A percentile compares a stretch with the other conserved stretches of the same genome.
phyloP scores from a whole-genome alignment of 495 filamentous ascomycete genomes.

The Pseudoneurospora amorphoporcata region DNA sequence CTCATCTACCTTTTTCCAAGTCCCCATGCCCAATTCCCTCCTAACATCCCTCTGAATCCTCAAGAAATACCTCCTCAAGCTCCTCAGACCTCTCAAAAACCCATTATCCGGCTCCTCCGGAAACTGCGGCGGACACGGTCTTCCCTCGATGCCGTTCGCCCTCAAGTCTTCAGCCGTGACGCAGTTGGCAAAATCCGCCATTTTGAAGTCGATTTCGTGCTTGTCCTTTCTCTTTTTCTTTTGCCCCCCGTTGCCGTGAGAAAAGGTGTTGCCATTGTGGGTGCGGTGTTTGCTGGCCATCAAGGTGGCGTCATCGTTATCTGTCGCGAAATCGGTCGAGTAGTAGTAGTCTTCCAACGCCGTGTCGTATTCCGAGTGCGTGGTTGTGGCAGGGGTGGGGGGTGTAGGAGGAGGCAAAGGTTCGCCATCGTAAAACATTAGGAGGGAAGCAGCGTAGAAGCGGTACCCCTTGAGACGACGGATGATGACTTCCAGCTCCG shows the following conservation, averaged over 20 bases:
- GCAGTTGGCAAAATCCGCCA: slow-evolving; percentile 97
- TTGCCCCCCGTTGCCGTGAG: slow-evolving; percentile 2
- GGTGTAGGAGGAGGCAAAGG: slow-evolving; percentile 13
- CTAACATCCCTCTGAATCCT: slow-evolving; percentile 74
- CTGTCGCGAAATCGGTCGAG: slow-evolving; percentile 38
- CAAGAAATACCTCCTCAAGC: slow-evolving; percentile 74
- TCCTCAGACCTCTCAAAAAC: slow-evolving; percentile 77
- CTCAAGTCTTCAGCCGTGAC: slow-evolving; percentile 73
- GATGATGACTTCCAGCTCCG: slow-evolving; percentile 73
- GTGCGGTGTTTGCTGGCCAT: neutral
- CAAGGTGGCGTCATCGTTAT: slow-evolving; percentile 33
- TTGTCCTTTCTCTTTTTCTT: slow-evolving; percentile 23
- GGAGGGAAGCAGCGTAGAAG: slow-evolving; percentile 88
- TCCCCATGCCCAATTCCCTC: slow-evolving; percentile 37
- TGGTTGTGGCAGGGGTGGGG: slow-evolving; percentile 9
- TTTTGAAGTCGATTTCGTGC: slow-evolving; percentile 76
- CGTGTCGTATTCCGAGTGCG: slow-evolving; percentile 36
- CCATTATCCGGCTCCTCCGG: slow-evolving; percentile 75
- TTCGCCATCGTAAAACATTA: slow-evolving; percentile 89
- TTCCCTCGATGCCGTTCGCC: slow-evolving; percentile 26
- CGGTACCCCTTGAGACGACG: slow-evolving; percentile 70
- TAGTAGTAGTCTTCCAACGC: slow-evolving; percentile 33
- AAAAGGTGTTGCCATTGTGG: neutral
- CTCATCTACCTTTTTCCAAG: neutral
- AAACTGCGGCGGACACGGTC: slow-evolving; percentile 71